These are phyloP conservation scores for Ophiostoma montium DNA, from an alignment of 2,329 filamentous ascomycete genomes.

Conservation along the genomic window DNA sequence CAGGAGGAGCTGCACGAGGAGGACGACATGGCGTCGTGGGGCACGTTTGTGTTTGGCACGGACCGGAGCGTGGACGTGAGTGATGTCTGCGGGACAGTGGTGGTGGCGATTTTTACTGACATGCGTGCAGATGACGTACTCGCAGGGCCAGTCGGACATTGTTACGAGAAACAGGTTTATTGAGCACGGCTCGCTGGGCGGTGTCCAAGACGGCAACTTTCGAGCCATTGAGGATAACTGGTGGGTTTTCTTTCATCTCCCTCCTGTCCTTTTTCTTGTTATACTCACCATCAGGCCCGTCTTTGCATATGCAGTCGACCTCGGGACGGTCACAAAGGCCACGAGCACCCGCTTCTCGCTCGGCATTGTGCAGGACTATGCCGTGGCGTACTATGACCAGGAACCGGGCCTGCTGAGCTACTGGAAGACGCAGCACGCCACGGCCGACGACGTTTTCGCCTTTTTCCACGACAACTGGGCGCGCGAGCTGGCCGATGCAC, in stretches of 20 bases:
- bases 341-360: slow-evolving; percentile 46
- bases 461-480: slow-evolving; percentile 67
- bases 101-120: neutral
- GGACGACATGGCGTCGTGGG: slow-evolving; percentile 66
- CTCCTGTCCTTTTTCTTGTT: neutral
- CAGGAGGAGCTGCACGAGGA: slow-evolving; percentile 56
- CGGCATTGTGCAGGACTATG: slow-evolving; percentile 60
- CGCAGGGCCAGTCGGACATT: slow-evolving; percentile 49
- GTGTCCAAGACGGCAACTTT: slow-evolving; percentile 46
- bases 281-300: slow-evolving; percentile 43
- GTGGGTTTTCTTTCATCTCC: slow-evolving; percentile 11
- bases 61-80: slow-evolving; percentile 34
- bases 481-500: slow-evolving; percentile 41
- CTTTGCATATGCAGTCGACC: slow-evolving; percentile 59
- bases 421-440: slow-evolving; percentile 60
- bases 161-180: slow-evolving; percentile 55
- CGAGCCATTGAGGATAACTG: slow-evolving; percentile 52
- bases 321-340: slow-evolving; percentile 29
- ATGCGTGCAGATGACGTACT: slow-evolving; percentile 41
- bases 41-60: slow-evolving; percentile 62
- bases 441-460: slow-evolving; percentile 45
- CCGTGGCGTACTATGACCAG: slow-evolving; percentile 60
- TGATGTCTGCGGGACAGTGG: too few relatives aligned
- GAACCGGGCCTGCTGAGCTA: slow-evolving; percentile 53
- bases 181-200: slow-evolving; percentile 44